These are phyloP conservation scores for Capronia epimyces DNA, from an alignment of 2,329 filamentous ascomycete species.

Conservation along the genomic window DNA sequence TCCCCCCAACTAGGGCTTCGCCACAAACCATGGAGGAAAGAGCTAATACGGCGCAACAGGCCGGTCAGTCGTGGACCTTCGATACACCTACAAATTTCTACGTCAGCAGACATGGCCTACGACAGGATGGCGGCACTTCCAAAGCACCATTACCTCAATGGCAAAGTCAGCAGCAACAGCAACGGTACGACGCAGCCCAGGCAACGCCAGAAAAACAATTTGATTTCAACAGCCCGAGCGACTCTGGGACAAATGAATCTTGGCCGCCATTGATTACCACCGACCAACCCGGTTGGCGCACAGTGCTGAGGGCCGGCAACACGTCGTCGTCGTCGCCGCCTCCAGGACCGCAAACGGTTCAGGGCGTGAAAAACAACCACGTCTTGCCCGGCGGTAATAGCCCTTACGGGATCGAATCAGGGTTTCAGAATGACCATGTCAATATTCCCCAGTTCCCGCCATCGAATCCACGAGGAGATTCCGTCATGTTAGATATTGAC, in stretches of 20 bases:
- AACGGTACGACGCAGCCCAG: conserved; percentile 8
- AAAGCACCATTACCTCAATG: conserved; percentile 1
- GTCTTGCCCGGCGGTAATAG: conserved; percentile 19
- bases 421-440: conserved; percentile 22
- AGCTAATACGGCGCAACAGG: conserved; percentile 1
- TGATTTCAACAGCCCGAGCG: conserved; percentile 24
- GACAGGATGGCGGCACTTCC: background rate
- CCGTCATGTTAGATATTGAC: conserved; percentile 53
- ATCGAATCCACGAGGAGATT: conserved; percentile 25
- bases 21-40: background rate
- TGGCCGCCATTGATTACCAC: conserved; percentile 24
- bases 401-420: conserved; percentile 17
- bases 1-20: background rate
- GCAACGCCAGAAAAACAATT: conserved; percentile 16
- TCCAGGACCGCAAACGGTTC: conserved; percentile 10
- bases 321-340: conserved; percentile 2
- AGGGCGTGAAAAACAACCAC: conserved; percentile 17
- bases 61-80: conserved; percentile 23
- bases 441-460: conserved; percentile 22
- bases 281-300: conserved; percentile 22
- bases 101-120: conserved; percentile 2
- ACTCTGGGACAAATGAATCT: conserved; percentile 24
- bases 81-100: conserved; percentile 24
- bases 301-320: conserved; percentile 7
- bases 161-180: conserved; percentile 1